Conservation (phyloP, 192 early-diverging fungal genomes). For the Helicostylum pulchrum region DNA sequence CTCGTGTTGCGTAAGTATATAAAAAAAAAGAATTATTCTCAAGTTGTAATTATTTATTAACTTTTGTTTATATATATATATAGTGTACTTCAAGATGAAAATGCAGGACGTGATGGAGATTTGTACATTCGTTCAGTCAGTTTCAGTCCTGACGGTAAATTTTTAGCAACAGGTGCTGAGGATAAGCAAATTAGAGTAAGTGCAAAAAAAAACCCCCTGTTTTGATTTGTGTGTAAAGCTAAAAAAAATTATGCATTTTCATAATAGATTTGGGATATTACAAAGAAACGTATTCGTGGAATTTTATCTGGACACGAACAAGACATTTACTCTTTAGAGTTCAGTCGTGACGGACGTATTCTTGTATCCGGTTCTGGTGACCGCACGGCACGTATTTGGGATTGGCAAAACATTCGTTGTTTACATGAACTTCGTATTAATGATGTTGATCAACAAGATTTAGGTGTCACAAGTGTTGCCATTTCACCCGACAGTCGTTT, state of each 20-base stretch:
- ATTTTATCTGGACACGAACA: conserved; percentile 89
- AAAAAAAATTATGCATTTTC: neutral
- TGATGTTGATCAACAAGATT: conserved; percentile 80
- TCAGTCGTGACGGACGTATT: conserved; percentile 81
- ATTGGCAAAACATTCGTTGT: conserved; percentile 71
- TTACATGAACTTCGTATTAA: conserved; percentile 75
- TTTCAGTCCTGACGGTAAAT: conserved; percentile 90
- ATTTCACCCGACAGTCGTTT: conserved; percentile 88
- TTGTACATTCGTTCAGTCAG: conserved; percentile 95
- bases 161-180: conserved; percentile 93
- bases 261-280: conserved; percentile 67
- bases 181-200: conserved; percentile 88
- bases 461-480: conserved; percentile 95
- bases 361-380: conserved; percentile 91
- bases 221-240: neutral
- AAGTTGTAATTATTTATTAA: neutral
- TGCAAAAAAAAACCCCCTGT: neutral
- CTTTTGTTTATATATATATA: conserved; percentile 26
- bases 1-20: conserved; percentile 23
- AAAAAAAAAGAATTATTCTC: neutral
- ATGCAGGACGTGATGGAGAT: conserved; percentile 73
- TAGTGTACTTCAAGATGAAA: conserved; percentile 74
- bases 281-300: conserved; percentile 60
- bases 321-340: conserved; percentile 97
- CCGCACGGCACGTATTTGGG: conserved; percentile 87